Evolutionary conservation across 164 flowering plant species (phyloP), one percentile per base, ranked within the genome.

Genomic region (Magnolia changhungtana): DNA sequence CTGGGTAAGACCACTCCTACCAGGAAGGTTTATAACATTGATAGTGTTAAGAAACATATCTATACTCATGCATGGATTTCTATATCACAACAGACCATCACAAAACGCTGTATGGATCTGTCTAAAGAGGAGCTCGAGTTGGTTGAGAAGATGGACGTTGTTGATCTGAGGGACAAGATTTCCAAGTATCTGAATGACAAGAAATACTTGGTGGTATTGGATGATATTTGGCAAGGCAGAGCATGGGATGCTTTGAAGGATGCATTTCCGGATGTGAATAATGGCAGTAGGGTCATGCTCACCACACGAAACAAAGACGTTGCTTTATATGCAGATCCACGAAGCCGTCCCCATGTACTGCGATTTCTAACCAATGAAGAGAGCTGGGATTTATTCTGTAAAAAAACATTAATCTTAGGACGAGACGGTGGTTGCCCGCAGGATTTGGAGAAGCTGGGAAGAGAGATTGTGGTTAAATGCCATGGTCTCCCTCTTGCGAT

Each of bases 211-310:
- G 18, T 69, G 7, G 71, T 69, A 8, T 24, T 69, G 6, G 71
- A 69, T 69, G 71, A 69, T 69, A 2, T 69, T 7, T 69, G 71
- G 71, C 13, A 2, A 14, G 11, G 0, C 1, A 21, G 4, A 19
- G 45, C 27, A 8, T 69, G 71, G 71, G 10, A 29, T 6, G 49
- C 3, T 8, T 8, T 69, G 14, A 45, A 69, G 19, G n/a, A 69
- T 69, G 50, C 71, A 5, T 29, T 69, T 11, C 71, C 71, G 0
- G 71, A 69, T 69, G 3, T 23, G 4, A 13, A 29, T 8, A 69
- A 69, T 69, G 71, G 71, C 8, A 69, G 71, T 14, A 69, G 71
- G 50, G 19, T 69, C 27, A 24, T 69, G n/a, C 20, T 69, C 50
- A 69, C 71, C 20, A 69, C 45, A 0, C 71, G 71, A 7, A 69